Evolutionary conservation across 1,139 yeast genomes (phyloP), one percentile per base, ranked within the genome.

Genomic region (Taphrina deformans): DNA sequence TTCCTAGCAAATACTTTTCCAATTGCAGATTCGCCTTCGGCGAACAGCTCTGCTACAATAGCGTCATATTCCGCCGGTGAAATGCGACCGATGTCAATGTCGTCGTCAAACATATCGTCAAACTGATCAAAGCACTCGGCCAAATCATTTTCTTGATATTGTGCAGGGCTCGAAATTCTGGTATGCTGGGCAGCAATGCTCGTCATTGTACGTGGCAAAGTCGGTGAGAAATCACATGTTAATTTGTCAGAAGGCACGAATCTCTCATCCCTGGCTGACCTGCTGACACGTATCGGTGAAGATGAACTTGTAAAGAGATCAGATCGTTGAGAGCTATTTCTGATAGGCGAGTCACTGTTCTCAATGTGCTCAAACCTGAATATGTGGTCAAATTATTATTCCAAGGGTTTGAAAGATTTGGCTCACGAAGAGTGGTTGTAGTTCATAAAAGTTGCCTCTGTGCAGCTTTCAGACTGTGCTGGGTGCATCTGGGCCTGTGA

Each of bases 91-190:
- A 6, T 14, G 12, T 7, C 27, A 23, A 23, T 9, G 26, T 41
- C 46, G 27, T 41, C 46, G 26, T 41, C 46, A 23, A 41, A 41
- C 46, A 41, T 41, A 14, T 41, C 46, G 10, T 41, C 46, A 41
- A 41, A 41, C 26, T 41, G 46, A n/a, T 41, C 46, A 41, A 41
- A 41, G 26, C 46, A 41, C 24, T 41, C 46, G 14, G 6, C 46
- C 14, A 41, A 14, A 18, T 18, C 27, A 14, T 18, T 24, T 3
- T 41, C 26, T 16, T 23, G n/a, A 10, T 9, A 12, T 10, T 5
- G 4, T 10, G 40, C 16, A 4, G 40, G 40, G 16, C 40, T 35
- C 16, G 40, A 10, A 14, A 4, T 5, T 5, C 40, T 35, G 16
- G 14, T 12, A 35, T 35, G 12, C 40, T 35, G 5, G 40, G 14